Base-by-base conservation (phyloP, 257 asterid species). In the Coffea eugenioides region DNA sequence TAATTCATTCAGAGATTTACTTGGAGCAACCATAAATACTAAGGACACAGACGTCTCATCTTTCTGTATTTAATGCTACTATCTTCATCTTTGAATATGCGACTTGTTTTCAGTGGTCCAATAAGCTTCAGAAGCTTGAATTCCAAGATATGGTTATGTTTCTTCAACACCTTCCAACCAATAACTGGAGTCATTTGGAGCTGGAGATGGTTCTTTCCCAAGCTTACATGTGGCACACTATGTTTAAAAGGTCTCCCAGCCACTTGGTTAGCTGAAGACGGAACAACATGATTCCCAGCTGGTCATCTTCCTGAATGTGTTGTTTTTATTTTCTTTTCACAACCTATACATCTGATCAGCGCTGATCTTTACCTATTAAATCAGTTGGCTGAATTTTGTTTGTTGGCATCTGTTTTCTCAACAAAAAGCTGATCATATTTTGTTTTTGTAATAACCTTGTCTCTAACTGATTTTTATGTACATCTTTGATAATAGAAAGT, bases 61-160 rank as follows among this genome's bases (percentile, higher is more conserved):
- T 49, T 62, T 72, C 23, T 52, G 54, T 21, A 16, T 21, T 34
- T 61, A 2, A 61, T 4, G 64, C 56, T 71, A 1, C 11, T 2
- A 11, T 51, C 39, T 46, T 82, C 64, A 67, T 45, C 57, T 72
- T 34, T 79, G 62, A 74, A 11, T 45, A 1, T n/a, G 49, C 8
- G 21, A 14, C 76, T 9, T 69, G 36, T 59, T 80, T 83, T 65
- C 90, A 94, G 97, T 95, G 99, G 99, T 89, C 98, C n/a, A 93
- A 92, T 69, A 87, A 87, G 91, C 88, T 95, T 23, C 91, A 54
- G 87, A 89, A 88, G 90, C 97, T 95, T 2, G 99, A 95, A 49
- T 95, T 95, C 88, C 99, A 95, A 80, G 99, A 95, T 80, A 92
- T 95, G 99, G 99, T 95, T 13, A 93, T 95, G 99, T 93, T 91